Conservation (phyloP, 2,329 filamentous ascomycete species). For the Xylariomycetidae sp. region DNA sequence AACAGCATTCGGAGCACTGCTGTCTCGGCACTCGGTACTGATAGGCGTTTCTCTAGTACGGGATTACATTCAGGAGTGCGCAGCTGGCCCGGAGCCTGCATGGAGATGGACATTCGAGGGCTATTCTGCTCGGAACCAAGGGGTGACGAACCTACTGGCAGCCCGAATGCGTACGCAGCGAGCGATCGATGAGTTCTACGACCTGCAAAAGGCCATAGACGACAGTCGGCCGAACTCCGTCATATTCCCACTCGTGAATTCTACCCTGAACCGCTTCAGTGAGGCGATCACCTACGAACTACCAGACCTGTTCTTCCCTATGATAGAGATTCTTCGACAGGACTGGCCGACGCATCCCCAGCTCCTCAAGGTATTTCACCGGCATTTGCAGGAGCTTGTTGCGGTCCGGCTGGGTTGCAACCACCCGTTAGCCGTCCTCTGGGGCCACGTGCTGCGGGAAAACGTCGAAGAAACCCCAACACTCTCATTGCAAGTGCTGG, state of each 20-base stretch:
- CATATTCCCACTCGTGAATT: conserved; percentile 14
- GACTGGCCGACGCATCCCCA: conserved; percentile 14
- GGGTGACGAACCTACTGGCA: conserved; percentile 3
- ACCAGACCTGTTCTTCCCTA: conserved; percentile 17
- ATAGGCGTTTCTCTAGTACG: conserved; percentile 8
- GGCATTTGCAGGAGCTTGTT: conserved; percentile 16
- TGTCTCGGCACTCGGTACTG: conserved; percentile 1
- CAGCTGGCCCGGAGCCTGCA: conserved; percentile 9
- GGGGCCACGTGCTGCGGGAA: conserved; percentile 10
- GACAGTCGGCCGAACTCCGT: conserved; percentile 6
- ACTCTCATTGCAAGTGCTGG: conserved; percentile 8
- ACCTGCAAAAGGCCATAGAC: conserved; percentile 14
- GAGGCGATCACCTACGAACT: conserved; percentile 12
- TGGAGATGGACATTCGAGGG: conserved; percentile 11
- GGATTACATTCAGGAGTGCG: conserved; percentile 12
- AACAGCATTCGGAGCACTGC: not conserved
- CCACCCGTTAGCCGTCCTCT: conserved; percentile 16
- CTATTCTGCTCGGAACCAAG: conserved; percentile 6
- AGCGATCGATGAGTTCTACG: conserved; percentile 15
- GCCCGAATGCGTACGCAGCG: conserved; percentile 12
- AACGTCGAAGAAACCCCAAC: conserved; percentile 3
- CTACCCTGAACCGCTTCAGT: conserved; percentile 14
- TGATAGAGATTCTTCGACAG: conserved; percentile 15
- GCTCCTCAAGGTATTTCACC: conserved; percentile 14
- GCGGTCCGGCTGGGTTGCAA: conserved; percentile 12